Evolutionary conservation across 768 basidiomycete genomes (phyloP), one percentile per base, ranked within the genome.

Genomic region (Xerocomellus chrysenteron): DNA sequence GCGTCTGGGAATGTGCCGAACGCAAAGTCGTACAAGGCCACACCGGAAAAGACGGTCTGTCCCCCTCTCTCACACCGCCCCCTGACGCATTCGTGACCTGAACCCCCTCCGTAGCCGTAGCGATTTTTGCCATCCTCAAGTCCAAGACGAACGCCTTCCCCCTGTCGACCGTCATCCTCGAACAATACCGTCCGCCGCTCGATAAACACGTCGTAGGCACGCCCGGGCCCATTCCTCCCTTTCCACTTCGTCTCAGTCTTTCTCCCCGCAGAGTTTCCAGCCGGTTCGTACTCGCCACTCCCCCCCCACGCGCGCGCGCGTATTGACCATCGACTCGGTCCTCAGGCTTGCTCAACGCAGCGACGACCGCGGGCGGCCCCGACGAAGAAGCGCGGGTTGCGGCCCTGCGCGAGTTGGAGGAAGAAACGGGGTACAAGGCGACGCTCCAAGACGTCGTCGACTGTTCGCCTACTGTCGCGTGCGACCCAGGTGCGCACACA

Each of bases 101-200:
- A 35, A 35, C 33, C 14, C 26, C 28, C n/a, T 21, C 2, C 14
- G 1, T 59, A 94, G 95, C 86, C 50, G 94, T 98, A 12, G 88
- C 92, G 6, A 84, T 97, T 42, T 75, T 97, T 5, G 85, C 92
- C 14, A 74, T 97, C 28, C 77, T 98, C 44, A 81, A 82, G 36
- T 94, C 94, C 43, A 84, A 84, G 70, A 83, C 82, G 9, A 78
- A 82, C 57, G 80, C 83, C 3, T 93, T 92, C 64, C 85, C 85
- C 5, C 70, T 80, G 6, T 91, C 90, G 1, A 94, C 90, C 5
- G 81, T 96, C 52, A 77, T 98, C 61, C 85, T 97, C 63, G 92
- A 96, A 67, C 95, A 97, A 68, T 98, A 88, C 70, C 85, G 96
- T 26, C 94, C 96, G 0, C 92, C 95, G 0, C 79, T 94, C 45